Evolutionary conservation across 306 rosid species (phyloP).

Genomic region (Lotus japonicus): DNA sequence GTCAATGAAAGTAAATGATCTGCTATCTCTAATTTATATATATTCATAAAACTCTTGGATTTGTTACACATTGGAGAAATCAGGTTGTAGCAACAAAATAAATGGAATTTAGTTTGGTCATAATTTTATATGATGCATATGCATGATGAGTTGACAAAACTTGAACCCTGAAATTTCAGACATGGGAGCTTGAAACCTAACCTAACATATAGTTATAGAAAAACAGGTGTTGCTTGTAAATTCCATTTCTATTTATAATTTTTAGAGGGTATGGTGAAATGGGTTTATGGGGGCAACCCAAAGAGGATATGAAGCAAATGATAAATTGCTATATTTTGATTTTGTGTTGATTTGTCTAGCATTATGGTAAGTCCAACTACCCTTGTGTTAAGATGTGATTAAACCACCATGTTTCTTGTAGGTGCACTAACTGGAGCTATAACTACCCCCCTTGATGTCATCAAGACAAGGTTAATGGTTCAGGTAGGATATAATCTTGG

Average conservation of each 20-base stretch:
- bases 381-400: not conserved
- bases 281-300: not conserved
- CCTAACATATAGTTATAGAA: not conserved
- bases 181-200: not conserved
- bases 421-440: slow-evolving; percentile 95
- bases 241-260: not conserved
- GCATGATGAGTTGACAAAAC: not conserved
- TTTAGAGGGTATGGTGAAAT: not conserved
- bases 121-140: not conserved
- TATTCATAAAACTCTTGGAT: not conserved
- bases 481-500: slow-evolving; percentile 47
- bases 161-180: not conserved
- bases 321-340: not conserved
- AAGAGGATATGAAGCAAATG: not conserved
- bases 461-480: slow-evolving; percentile 89
- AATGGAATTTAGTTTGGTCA: not conserved
- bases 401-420: slow-evolving; percentile 20
- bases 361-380: not conserved
- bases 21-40: no score
- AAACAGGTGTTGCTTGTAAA: not conserved
- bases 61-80: not conserved
- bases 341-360: not conserved
- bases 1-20: no score
- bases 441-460: slow-evolving; percentile 94
- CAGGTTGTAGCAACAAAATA: not conserved